These are phyloP conservation scores for Achaetomium macrosporum DNA, from an alignment of 2,329 filamentous ascomycete genomes.

Conservation along the genomic window DNA sequence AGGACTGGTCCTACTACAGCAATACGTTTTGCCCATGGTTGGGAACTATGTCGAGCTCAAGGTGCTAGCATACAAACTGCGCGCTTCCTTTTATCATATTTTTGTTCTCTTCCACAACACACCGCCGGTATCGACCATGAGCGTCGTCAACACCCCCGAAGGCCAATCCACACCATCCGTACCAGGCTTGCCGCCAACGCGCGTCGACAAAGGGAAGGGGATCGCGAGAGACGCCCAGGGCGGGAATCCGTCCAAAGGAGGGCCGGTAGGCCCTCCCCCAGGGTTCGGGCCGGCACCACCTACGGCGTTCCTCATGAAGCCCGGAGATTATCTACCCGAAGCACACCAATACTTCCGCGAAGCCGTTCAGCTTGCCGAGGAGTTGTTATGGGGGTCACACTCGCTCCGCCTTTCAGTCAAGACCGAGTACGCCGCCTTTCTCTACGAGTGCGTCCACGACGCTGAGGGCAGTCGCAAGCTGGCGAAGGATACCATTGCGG, in stretches of 20 bases:
- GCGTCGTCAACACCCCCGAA: slow-evolving; percentile 47
- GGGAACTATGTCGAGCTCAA: slow-evolving; percentile 74
- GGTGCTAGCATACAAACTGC: slow-evolving; percentile 84
- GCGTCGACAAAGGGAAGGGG: slow-evolving; percentile 45
- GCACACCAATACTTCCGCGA: slow-evolving; percentile 76
- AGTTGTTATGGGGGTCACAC: slow-evolving; percentile 77
- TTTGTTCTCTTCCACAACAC: slow-evolving; percentile 95
- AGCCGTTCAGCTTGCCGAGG: slow-evolving; percentile 67
- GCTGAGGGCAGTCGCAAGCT: slow-evolving; percentile 66
- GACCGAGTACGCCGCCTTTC: slow-evolving; percentile 85
- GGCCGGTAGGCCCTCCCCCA: slow-evolving; percentile 52
- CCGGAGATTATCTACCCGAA: slow-evolving; percentile 74
- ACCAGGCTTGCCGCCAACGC: slow-evolving; percentile 30
- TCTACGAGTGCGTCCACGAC: slow-evolving; percentile 90
- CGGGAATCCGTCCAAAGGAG: slow-evolving; percentile 43
- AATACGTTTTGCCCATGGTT: slow-evolving; percentile 81
- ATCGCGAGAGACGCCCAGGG: slow-evolving; percentile 40
- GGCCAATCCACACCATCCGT: slow-evolving; percentile 31
- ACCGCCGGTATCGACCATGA: slow-evolving; percentile 63
- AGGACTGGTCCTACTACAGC: slow-evolving; percentile 79
- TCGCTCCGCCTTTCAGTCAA: slow-evolving; percentile 84
- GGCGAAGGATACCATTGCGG: slow-evolving; percentile 76
- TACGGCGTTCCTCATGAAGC: slow-evolving; percentile 72
- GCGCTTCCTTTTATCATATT: slow-evolving; percentile 92
- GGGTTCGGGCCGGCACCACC: slow-evolving; percentile 47